phyloP scores from a whole-genome alignment of 2,329 filamentous ascomycete genomes.

The Arthrobotrys musiformis region DNA sequence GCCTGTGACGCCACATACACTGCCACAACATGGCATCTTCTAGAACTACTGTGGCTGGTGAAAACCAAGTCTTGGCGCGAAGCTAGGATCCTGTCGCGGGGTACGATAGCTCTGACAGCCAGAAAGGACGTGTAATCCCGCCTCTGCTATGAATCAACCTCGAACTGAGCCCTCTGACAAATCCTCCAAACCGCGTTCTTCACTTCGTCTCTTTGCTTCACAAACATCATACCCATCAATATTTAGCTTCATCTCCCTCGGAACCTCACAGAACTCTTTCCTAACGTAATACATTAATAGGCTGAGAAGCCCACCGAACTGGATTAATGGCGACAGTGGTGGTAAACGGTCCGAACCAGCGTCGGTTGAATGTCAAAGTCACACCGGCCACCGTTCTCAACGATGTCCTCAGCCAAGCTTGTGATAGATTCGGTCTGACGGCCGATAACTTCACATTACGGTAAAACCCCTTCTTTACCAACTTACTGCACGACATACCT shows the following conservation, averaged over 20 bases:
- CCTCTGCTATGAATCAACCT: constrained; percentile 4
- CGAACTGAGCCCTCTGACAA: constrained; percentile 17
- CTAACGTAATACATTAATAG: no score
- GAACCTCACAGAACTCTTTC: background rate
- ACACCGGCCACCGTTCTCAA: constrained; percentile 81
- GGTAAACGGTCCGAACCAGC: constrained; percentile 67
- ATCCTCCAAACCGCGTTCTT: constrained; percentile 27
- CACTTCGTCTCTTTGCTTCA: background rate
- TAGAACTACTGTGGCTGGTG: background rate
- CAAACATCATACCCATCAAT: background rate
- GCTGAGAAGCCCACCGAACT: background rate
- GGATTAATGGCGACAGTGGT: constrained; percentile 49
- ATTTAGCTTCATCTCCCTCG: background rate
- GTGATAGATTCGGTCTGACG: constrained; percentile 79
- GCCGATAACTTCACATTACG: constrained; percentile 71
- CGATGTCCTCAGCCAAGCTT: constrained; percentile 88
- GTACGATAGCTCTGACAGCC: background rate
- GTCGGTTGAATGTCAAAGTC: constrained; percentile 83
- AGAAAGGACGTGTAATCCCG: constrained; percentile 19
- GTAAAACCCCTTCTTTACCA: constrained; percentile 14
- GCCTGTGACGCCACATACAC: background rate
- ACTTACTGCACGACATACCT: no score
- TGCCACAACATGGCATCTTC: constrained; percentile 6
- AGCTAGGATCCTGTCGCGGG: constrained; percentile 42
- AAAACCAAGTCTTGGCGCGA: background rate